Percentiles rank a stretch among this genome's conserved stretches.
These are phyloP conservation scores for Strigomonas culicis DNA, from an alignment of 208 protist genomes.

Conservation along the genomic window DNA sequence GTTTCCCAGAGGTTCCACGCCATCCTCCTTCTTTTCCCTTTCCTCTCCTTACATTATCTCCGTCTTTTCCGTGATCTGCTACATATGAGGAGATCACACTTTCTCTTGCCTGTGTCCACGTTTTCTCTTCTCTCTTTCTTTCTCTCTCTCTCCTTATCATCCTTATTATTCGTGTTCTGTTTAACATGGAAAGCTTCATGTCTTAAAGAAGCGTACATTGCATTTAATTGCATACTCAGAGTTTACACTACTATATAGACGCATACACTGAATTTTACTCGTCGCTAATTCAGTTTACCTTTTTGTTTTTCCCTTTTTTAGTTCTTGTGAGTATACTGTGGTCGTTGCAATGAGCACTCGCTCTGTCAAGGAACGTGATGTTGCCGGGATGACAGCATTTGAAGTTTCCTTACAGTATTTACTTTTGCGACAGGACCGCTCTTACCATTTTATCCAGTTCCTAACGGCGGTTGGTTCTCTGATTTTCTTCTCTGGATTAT, in stretches of 20 bases:
- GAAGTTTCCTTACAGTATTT: conserved; percentile 82
- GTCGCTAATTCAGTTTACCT: neutral
- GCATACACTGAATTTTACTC: too few species aligned
- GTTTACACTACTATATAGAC: too few species aligned
- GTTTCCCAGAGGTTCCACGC: neutral
- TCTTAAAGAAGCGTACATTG: neutral
- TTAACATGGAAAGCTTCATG: neutral
- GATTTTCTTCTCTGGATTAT: conserved; percentile 49
- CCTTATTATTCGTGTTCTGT: neutral
- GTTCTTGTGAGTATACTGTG: neutral
- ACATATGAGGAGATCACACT: too few species aligned
- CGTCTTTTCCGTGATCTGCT: too few species aligned
- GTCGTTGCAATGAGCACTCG: neutral
- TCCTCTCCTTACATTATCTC: too few species aligned
- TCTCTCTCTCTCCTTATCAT: neutral
- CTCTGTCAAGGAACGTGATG: conserved; percentile 65
- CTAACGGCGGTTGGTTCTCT: conserved; percentile 60
- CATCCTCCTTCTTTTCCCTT: neutral
- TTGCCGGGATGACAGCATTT: conserved; percentile 75
- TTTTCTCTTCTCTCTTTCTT: neutral
- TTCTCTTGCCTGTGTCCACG: neutral
- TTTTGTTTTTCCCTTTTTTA: conserved; percentile 4
- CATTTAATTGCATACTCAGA: too few species aligned
- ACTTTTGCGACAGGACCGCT: conserved; percentile 75
- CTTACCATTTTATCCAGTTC: conserved; percentile 79